Evolutionary conservation across 2,329 filamentous ascomycete species (phyloP).

Genomic region (Colletotrichum sp.): DNA sequence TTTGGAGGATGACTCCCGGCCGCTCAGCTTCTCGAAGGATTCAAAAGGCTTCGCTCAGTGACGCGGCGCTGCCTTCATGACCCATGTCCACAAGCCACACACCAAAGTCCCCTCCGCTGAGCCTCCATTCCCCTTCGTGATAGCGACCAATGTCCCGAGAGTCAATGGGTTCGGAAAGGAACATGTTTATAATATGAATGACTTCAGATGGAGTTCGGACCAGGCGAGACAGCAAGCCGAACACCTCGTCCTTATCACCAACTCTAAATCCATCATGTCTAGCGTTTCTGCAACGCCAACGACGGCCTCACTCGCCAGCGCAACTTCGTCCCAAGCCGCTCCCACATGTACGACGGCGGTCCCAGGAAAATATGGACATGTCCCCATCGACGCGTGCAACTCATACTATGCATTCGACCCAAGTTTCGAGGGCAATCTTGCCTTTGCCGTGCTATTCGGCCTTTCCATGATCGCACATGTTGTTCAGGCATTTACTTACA

Average conservation of each 20-base stretch:
- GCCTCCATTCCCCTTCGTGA: not conserved
- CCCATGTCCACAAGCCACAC: not conserved
- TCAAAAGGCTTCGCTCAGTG: not conserved
- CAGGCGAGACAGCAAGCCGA: not conserved
- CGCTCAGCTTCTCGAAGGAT: not conserved
- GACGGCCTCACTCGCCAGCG: not conserved
- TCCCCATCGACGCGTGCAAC: slow-evolving; percentile 36
- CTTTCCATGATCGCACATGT: slow-evolving; percentile 31
- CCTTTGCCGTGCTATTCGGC: slow-evolving; percentile 36
- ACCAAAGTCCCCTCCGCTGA: not conserved
- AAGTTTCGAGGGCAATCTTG: slow-evolving; percentile 36
- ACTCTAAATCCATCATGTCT: not conserved
- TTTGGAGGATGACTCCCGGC: not conserved
- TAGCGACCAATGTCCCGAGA: not conserved
- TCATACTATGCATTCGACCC: slow-evolving; percentile 36
- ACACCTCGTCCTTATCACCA: not conserved
- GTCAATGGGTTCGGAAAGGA: not conserved
- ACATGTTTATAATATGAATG: not conserved
- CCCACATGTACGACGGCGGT: slow-evolving; percentile 34
- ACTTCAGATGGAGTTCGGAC: slow-evolving; percentile 7
- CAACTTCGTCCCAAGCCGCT: not conserved
- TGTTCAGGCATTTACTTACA: slow-evolving; percentile 32
- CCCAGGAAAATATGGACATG: slow-evolving; percentile 34
- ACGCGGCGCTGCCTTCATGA: not conserved
- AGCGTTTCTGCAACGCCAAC: not conserved